Base-by-base conservation (phyloP, 2,329 filamentous ascomycete genomes). In the Claviceps sorghi region DNA sequence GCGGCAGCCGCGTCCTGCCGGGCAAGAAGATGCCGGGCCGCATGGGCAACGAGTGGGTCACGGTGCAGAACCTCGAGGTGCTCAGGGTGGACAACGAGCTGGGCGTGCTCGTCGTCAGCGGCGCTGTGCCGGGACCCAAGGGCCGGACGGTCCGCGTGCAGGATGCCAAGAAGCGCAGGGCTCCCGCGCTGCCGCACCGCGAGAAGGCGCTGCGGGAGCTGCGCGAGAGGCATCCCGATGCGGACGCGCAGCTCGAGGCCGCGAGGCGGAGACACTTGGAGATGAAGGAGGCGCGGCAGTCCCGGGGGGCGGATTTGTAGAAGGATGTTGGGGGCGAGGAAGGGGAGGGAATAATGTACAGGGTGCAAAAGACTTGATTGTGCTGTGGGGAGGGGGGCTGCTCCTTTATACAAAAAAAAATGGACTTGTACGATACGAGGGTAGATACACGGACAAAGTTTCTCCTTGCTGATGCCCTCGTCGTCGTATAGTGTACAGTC, bases 1-100 rank as follows among this genome's bases (percentile, higher is more conserved):
- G 86, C 65, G 93, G 93, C 71, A 94, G 88, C 57, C 82, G 93
- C 70, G 91, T 98, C 26, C 74, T 89, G 64, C 93, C 93, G 0
- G 93, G 93, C 55, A 98, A 98, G 80, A 93, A 89, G 72, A 98
- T 98, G 93, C 82, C 93, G 3, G 93, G 93, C 52, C 82, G 88
- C 54, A 97, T 98, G 93, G 93, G 93, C 57, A 86, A 85, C 58
- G 79, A 95, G 68, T 82, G 80, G 59, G 86, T 89, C 52, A 98
- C 93, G 48, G 78, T 93, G 53, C 90, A 96, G 76, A 96, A 95
- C 69, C 72, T 97, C 60, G 86, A 84, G 70, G 82, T 98, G 51
- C 72, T 98, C 66, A 84, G 88, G 74, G 84, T 95, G 36, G 89
- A 97, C 70, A 78, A 83, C 60, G 84, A 86, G 67, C 84, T 90